These are phyloP conservation scores for Trichoderma simmonsii DNA, from an alignment of 2,329 filamentous ascomycete species.

Conservation along the genomic window DNA sequence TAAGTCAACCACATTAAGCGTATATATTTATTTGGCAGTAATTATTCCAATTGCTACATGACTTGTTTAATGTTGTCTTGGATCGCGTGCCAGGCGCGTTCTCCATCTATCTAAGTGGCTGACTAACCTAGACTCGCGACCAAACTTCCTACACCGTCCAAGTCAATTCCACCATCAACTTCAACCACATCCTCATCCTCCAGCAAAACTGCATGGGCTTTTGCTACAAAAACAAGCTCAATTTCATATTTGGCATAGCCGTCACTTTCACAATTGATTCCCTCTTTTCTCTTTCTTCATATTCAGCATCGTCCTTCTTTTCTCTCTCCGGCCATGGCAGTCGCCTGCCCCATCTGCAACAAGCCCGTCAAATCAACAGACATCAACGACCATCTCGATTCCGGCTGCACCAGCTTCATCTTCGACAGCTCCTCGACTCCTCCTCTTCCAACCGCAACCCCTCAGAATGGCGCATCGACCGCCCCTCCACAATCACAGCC, in stretches of 20 bases:
- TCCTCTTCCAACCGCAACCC: constrained; percentile 34
- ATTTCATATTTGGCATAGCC: background rate
- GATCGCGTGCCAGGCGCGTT: constrained; percentile 2
- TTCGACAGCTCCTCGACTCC: constrained; percentile 44
- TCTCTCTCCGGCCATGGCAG: constrained; percentile 19
- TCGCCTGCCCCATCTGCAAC: constrained; percentile 79
- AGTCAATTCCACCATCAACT: background rate
- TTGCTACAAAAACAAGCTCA: background rate
- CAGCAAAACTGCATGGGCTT: background rate
- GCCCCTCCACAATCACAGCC: constrained; percentile 32
- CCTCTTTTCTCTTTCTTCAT: background rate
- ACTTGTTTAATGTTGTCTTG: background rate
- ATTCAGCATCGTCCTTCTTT: background rate
- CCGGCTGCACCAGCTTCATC: constrained; percentile 67
- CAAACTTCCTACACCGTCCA: background rate
- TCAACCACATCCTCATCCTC: background rate
- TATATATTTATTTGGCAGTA: background rate
- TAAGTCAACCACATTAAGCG: background rate
- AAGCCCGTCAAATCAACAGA: constrained; percentile 66
- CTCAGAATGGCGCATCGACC: constrained; percentile 22
- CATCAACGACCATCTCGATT: constrained; percentile 92
- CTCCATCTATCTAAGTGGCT: background rate
- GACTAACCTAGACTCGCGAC: constrained; percentile 2
- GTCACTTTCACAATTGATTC: background rate
- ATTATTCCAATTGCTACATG: background rate